phyloP scores from a whole-genome alignment of 176 grass and related monocot genomes.

The Oryza nivara region DNA sequence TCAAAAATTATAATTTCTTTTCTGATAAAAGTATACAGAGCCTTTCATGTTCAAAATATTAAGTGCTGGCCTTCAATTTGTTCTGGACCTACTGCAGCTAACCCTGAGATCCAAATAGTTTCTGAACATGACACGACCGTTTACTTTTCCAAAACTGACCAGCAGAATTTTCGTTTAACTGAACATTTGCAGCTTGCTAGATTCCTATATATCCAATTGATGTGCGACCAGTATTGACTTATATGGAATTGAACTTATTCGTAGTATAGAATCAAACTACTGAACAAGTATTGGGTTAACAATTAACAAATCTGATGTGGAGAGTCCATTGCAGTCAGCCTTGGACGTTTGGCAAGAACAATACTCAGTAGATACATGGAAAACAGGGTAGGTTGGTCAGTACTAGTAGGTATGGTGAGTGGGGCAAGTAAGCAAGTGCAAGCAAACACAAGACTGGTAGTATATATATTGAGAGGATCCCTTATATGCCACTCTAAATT shows the following conservation, averaged over 20 bases:
- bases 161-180: constrained; percentile 3
- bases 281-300: background rate
- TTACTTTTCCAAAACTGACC: background rate
- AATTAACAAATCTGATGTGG: no score
- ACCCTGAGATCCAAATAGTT: constrained; percentile 17
- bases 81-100: constrained; percentile 30
- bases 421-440: background rate
- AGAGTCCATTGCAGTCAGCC: no score
- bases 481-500: no score
- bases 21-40: no score
- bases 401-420: background rate
- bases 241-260: background rate
- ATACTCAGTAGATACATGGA: no score
- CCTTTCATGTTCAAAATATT: constrained; percentile 6
- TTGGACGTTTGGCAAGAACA: no score
- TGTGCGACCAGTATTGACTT: background rate
- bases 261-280: no score
- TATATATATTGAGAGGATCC: no score
- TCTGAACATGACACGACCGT: constrained; percentile 16
- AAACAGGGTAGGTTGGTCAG: background rate
- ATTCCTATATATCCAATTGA: constrained; percentile 10
- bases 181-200: constrained; percentile 27
- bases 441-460: background rate
- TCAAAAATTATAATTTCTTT: background rate
- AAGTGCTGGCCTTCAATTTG: background rate